phyloP scores from a whole-genome alignment of 2,329 filamentous ascomycete species.

The Alternaria burnsii region DNA sequence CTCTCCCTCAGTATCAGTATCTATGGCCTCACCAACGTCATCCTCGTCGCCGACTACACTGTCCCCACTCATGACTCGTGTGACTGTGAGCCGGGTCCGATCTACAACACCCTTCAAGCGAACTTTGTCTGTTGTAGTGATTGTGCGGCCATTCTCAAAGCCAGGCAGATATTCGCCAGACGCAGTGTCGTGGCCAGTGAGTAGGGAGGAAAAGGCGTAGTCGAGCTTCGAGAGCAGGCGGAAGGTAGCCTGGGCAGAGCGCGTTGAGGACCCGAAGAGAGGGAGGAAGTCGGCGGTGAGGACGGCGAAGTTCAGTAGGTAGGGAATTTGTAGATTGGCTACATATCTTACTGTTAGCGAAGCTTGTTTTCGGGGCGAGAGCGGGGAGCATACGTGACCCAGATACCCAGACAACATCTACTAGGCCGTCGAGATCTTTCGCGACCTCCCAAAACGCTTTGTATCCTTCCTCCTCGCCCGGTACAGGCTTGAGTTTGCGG shows the following conservation, averaged over 20 bases:
- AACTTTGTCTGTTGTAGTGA: slow-evolving; percentile 88
- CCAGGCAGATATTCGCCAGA: slow-evolving; percentile 73
- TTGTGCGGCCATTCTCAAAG: slow-evolving; percentile 68
- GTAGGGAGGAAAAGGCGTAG: slow-evolving; percentile 78
- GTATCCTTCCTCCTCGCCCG: slow-evolving; percentile 60
- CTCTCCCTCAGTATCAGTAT: slow-evolving; percentile 47
- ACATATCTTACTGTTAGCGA: slow-evolving; percentile 1
- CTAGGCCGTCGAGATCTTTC: slow-evolving; percentile 74
- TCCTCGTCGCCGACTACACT: slow-evolving; percentile 52
- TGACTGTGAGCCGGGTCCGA: slow-evolving; percentile 73
- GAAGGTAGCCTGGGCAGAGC: slow-evolving; percentile 72
- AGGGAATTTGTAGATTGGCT: slow-evolving; percentile 84
- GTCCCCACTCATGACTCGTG: slow-evolving; percentile 70
- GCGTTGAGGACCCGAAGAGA: slow-evolving; percentile 73
- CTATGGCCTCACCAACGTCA: slow-evolving; percentile 25
- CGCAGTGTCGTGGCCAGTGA: slow-evolving; percentile 72
- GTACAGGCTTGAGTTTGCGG: slow-evolving; percentile 58
- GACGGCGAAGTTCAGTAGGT: slow-evolving; percentile 79
- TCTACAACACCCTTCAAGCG: slow-evolving; percentile 83
- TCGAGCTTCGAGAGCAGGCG: slow-evolving; percentile 79
- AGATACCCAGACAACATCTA: slow-evolving; percentile 86
- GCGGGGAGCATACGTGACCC: slow-evolving; percentile 74
- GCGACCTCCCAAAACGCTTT: slow-evolving; percentile 73
- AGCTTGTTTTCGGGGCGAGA: background rate
- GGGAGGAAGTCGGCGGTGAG: slow-evolving; percentile 76